Evolutionary conservation across 495 filamentous ascomycete genomes (phyloP).

Genomic region (Bacidia rubella): DNA sequence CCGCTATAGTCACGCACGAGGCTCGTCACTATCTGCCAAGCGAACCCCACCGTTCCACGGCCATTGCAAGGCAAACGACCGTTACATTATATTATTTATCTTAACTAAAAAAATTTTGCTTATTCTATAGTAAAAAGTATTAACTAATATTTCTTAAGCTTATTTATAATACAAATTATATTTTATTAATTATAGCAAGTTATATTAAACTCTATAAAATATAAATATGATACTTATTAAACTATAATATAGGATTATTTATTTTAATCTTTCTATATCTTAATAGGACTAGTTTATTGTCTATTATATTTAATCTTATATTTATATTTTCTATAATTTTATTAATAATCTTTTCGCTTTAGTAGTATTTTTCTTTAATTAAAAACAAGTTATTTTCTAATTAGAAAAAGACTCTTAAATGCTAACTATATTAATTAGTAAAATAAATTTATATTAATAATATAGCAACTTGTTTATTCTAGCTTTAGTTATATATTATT

Average conservation of each 20-base stretch:
- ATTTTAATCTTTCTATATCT: background rate
- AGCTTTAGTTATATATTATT: slow-evolving; percentile 2
- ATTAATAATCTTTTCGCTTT: background rate
- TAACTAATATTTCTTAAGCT: background rate
- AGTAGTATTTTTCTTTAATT: background rate
- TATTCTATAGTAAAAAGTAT: background rate
- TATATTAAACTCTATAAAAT: slow-evolving; percentile 2
- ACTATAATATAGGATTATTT: background rate
- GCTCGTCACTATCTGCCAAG: no score
- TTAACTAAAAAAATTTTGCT: background rate
- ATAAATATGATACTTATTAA: slow-evolving; percentile 3
- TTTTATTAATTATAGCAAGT: background rate
- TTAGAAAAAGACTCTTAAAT: background rate
- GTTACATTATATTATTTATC: background rate
- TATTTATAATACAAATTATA: slow-evolving; percentile 3
- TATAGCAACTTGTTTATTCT: background rate
- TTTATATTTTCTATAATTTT: background rate
- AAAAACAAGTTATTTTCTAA: slow-evolving; percentile 2
- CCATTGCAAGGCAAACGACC: no score
- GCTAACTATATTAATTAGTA: background rate
- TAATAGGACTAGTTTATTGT: slow-evolving; percentile 1
- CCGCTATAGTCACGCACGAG: no score
- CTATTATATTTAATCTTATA: background rate
- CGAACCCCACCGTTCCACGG: no score
- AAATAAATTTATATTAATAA: background rate